These are phyloP conservation scores for Lentinula lateritia DNA, from an alignment of 768 basidiomycete genomes.

Conservation along the genomic window DNA sequence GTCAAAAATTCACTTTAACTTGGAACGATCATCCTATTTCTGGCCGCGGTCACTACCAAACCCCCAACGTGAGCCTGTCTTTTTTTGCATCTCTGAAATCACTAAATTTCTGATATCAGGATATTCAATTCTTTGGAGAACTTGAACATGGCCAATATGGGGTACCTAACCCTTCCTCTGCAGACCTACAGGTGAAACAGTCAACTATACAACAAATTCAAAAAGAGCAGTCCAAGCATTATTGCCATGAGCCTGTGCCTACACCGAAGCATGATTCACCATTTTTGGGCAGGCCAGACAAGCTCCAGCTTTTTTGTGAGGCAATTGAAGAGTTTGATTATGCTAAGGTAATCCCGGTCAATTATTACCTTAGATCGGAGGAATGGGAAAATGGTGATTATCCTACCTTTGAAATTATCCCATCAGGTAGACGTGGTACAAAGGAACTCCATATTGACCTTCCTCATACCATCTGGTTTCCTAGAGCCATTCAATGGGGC, in stretches of 20 bases:
- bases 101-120: neutral
- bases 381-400: conserved; percentile 16
- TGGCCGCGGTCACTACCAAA: conserved; percentile 15
- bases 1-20: conserved; percentile 21
- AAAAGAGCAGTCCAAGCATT: too few species aligned
- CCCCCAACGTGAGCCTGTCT: conserved; percentile 12
- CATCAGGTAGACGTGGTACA: conserved; percentile 2
- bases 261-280: too few species aligned
- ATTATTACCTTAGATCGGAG: neutral
- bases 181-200: too few species aligned
- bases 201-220: too few species aligned
- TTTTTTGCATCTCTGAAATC: neutral
- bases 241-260: too few species aligned
- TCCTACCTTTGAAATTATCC: conserved; percentile 8
- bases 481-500: too few species aligned
- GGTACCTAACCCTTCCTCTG: too few species aligned
- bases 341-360: neutral
- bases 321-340: neutral
- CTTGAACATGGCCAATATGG: too few species aligned
- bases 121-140: neutral
- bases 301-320: neutral
- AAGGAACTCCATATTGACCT: conserved; percentile 8
- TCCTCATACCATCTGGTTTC: neutral
- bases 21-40: conserved; percentile 38
- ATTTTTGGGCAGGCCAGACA: too few species aligned